These are phyloP conservation scores for Chaetothyriales sp. DNA, from an alignment of 2,329 filamentous ascomycete species.

Conservation along the genomic window DNA sequence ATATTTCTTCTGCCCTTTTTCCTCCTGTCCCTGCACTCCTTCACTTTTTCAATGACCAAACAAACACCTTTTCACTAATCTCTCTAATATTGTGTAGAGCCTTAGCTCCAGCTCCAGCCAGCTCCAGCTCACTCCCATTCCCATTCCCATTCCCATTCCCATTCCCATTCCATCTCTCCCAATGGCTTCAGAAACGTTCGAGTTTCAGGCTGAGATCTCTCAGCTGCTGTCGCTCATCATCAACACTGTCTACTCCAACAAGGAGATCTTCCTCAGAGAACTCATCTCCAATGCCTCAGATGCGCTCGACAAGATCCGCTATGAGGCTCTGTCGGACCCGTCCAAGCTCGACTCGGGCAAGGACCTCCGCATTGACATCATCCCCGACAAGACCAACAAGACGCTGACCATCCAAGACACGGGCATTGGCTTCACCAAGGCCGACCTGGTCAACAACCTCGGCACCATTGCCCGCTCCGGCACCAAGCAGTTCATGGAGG, in stretches of 20 bases:
- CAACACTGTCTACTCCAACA: slow-evolving; percentile 99
- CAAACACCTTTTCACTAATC: slow-evolving; percentile 3
- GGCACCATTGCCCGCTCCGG: slow-evolving; percentile 98
- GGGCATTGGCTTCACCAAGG: slow-evolving; percentile 99
- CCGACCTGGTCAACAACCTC: slow-evolving; percentile 99
- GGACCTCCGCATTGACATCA: slow-evolving; percentile 98
- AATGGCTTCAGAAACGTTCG: slow-evolving; percentile 89
- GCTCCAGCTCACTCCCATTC: no score
- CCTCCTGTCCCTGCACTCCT: background rate
- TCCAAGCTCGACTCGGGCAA: slow-evolving; percentile 95
- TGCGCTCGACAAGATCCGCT: slow-evolving; percentile 99
- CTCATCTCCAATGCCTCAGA: slow-evolving; percentile 97
- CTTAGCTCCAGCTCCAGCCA: no score
- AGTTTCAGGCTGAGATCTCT: slow-evolving; percentile 99
- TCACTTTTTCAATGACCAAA: background rate
- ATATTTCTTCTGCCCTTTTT: background rate
- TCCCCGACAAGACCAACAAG: slow-evolving; percentile 94
- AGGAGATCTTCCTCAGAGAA: slow-evolving; percentile 99
- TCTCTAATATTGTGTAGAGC: slow-evolving; percentile 5
- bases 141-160: slow-evolving; percentile 5
- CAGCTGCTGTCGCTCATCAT: slow-evolving; percentile 99
- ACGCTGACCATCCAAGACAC: slow-evolving; percentile 94
- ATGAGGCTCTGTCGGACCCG: slow-evolving; percentile 93
- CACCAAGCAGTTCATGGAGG: slow-evolving; percentile 99
- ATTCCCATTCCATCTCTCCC: slow-evolving; percentile 23